phyloP scores from a whole-genome alignment of 1,284 basidiomycete species.

The Pisolithus thermaeus region DNA sequence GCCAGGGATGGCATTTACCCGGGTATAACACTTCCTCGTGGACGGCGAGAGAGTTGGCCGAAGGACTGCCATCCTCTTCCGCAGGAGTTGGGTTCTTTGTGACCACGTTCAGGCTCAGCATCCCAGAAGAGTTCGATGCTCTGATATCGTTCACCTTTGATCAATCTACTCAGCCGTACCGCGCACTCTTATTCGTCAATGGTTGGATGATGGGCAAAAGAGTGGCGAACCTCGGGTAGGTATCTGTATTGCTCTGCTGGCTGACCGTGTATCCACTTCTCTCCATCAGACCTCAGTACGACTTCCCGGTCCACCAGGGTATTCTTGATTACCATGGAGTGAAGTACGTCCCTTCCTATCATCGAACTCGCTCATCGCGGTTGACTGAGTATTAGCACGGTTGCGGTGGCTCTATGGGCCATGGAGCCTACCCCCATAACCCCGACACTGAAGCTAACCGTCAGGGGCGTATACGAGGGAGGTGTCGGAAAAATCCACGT shows the following conservation, averaged over 20 bases:
- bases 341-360: constrained; percentile 47
- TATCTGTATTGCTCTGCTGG: not conserved
- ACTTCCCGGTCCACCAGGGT: constrained; percentile 74
- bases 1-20: constrained; percentile 78
- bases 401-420: constrained; percentile 67
- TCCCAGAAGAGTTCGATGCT: constrained; percentile 56
- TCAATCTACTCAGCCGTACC: constrained; percentile 53
- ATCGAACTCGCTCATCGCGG: constrained; percentile 1
- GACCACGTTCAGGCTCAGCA: constrained; percentile 58
- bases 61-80: constrained; percentile 47
- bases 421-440: constrained; percentile 47
- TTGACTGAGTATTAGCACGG: constrained; percentile 42
- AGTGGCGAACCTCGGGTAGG: constrained; percentile 62
- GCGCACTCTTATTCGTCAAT: constrained; percentile 71
- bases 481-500: constrained; percentile 51
- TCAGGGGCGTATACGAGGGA: constrained; percentile 58
- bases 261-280: constrained; percentile 1
- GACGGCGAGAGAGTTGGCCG: constrained; percentile 44
- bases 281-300: constrained; percentile 54
- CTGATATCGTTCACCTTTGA: constrained; percentile 67
- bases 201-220: constrained; percentile 86
- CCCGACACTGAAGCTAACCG: constrained; percentile 48
- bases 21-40: constrained; percentile 62
- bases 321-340: constrained; percentile 64
- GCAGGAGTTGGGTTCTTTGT: constrained; percentile 78